Percentiles rank a stretch among this genome's conserved stretches.
Evolutionary conservation across 306 rosid species (phyloP).

Genomic region (Cicer chorassanicum): DNA sequence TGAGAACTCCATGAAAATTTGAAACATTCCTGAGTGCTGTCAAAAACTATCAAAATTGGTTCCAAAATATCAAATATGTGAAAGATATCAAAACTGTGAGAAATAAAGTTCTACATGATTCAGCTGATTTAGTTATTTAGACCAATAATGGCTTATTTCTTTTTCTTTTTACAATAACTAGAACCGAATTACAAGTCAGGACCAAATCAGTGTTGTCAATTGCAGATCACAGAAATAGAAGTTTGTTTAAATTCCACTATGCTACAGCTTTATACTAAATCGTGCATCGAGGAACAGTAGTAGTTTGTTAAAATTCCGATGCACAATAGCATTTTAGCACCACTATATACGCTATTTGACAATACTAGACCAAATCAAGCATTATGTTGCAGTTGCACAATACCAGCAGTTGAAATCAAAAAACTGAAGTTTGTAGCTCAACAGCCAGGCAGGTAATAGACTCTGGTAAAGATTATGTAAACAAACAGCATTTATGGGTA

Average conservation of each 20-base stretch:
- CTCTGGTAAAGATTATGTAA: neutral
- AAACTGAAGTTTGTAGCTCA: neutral
- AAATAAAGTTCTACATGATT: conserved; percentile 6
- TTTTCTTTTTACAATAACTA: neutral
- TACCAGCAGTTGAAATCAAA: neutral
- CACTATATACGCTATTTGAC: neutral
- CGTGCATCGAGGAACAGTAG: neutral
- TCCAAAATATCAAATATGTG: conserved; percentile 33
- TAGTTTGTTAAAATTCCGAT: neutral
- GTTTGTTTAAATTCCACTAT: neutral
- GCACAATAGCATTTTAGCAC: neutral
- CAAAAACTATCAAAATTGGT: conserved; percentile 47
- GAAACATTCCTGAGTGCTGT: conserved; percentile 96
- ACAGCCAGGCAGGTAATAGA: neutral
- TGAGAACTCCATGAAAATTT: conserved; percentile 94
- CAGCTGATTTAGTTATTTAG: neutral
- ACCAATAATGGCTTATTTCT: conserved; percentile 23
- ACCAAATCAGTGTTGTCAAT: neutral
- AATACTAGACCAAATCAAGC: neutral
- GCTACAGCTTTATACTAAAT: neutral
- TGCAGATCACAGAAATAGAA: neutral
- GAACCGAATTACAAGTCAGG: conserved; percentile 9
- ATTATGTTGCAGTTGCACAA: neutral
- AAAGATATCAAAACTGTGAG: neutral
- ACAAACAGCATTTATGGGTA: conserved; percentile 3